Percentiles rank a stretch among this genome's conserved stretches.
These are phyloP conservation scores for Dactylella cylindrospora DNA, from an alignment of 2,329 filamentous ascomycete genomes.

Conservation along the genomic window DNA sequence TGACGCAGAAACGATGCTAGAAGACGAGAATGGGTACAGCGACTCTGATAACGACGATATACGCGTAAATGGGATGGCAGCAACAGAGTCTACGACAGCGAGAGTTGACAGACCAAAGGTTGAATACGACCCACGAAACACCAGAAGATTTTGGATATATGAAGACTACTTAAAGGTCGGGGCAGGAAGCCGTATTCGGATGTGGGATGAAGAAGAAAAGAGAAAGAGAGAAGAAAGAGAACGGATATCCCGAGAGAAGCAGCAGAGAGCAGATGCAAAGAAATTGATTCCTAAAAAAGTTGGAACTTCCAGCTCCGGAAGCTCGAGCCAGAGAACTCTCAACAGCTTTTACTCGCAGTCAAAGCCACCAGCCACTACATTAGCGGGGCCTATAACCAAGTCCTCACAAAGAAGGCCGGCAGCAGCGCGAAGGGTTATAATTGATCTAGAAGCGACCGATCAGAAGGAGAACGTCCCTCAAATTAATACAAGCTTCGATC, in stretches of 20 bases:
- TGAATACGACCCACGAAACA: conserved; percentile 27
- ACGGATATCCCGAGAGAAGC: conserved; percentile 13
- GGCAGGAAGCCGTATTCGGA: conserved; percentile 1
- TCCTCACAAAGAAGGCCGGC: background rate
- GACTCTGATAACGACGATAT: conserved; percentile 39
- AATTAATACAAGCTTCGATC: too few species aligned
- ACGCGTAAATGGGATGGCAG: conserved; percentile 15
- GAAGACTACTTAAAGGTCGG: conserved; percentile 23
- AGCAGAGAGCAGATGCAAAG: conserved; percentile 7
- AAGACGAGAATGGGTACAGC: conserved; percentile 22
- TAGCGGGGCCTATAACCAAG: background rate
- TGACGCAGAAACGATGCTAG: conserved; percentile 8
- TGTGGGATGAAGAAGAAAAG: conserved; percentile 28
- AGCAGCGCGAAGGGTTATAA: background rate
- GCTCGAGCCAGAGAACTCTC: conserved; percentile 9
- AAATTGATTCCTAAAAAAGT: conserved; percentile 9
- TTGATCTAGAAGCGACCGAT: background rate
- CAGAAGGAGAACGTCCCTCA: conserved; percentile 11
- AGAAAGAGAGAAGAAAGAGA: conserved; percentile 18
- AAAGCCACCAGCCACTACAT: conserved; percentile 3
- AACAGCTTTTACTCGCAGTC: conserved; percentile 21
- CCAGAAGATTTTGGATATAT: conserved; percentile 21
- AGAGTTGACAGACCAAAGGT: conserved; percentile 6
- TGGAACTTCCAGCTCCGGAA: background rate
- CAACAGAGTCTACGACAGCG: conserved; percentile 4